These are phyloP conservation scores for Penicillium verrucosum DNA, from an alignment of 2,329 filamentous ascomycete genomes.

Conservation along the genomic window DNA sequence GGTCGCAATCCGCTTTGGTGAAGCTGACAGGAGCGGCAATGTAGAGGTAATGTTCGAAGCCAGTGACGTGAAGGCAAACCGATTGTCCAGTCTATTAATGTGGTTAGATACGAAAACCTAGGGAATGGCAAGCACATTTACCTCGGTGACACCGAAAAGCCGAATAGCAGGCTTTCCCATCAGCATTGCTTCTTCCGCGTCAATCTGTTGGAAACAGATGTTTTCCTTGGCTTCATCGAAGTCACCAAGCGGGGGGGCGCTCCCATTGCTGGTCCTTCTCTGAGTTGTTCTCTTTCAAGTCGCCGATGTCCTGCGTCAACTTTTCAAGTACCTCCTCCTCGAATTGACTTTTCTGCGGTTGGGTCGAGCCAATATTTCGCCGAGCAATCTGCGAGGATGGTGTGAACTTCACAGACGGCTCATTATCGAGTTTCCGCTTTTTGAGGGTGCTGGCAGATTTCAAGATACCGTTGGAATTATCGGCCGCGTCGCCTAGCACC, in stretches of 20 bases:
- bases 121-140: conserved; percentile 31
- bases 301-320: conserved; percentile 87
- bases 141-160: conserved; percentile 88
- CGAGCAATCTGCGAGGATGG: conserved; percentile 59
- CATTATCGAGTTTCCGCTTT: conserved; percentile 74
- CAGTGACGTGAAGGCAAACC: conserved; percentile 88
- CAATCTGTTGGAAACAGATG: conserved; percentile 93
- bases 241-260: conserved; percentile 56
- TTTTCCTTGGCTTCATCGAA: conserved; percentile 64
- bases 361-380: conserved; percentile 61
- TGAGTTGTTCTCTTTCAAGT: conserved; percentile 77
- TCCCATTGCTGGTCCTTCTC: conserved; percentile 96
- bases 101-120: conserved; percentile 10
- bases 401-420: conserved; percentile 53
- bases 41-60: conserved; percentile 95
- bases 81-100: conserved; percentile 67
- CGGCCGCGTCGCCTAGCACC: conserved; percentile 66
- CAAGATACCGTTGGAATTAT: conserved; percentile 60
- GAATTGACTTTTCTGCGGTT: conserved; percentile 79
- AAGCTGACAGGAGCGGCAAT: conserved; percentile 84
- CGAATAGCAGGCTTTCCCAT: conserved; percentile 75
- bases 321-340: conserved; percentile 94
- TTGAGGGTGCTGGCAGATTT: conserved; percentile 60
- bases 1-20: conserved; percentile 69
- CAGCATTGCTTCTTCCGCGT: conserved; percentile 83